Conservation (phyloP, 2,329 filamentous ascomycete species). For the Gliomastix tumulicola region DNA sequence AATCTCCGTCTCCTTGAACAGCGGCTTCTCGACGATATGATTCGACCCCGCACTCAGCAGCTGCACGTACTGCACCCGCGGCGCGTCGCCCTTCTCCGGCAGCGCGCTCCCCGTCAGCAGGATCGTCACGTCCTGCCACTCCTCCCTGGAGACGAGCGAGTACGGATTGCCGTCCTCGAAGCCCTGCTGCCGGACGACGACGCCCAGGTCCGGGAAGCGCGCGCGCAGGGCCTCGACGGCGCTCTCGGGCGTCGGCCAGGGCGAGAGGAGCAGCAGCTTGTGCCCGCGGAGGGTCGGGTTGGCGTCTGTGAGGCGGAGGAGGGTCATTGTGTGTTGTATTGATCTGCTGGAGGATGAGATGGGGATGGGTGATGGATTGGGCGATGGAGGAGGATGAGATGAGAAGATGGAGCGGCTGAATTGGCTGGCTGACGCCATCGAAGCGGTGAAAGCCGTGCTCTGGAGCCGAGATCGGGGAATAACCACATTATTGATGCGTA, state of each 20-base stretch:
- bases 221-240: conserved; percentile 27
- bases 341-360: no score
- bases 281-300: conserved; percentile 38
- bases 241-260: conserved; percentile 17
- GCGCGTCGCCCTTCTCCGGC: conserved; percentile 32
- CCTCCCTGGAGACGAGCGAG: conserved; percentile 19
- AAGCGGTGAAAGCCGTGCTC: no score
- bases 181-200: conserved; percentile 20
- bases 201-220: conserved; percentile 35
- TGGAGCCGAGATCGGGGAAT: no score
- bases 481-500: no score
- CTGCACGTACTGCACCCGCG: conserved; percentile 45
- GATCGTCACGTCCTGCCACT: conserved; percentile 43
- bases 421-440: no score
- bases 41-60: conserved; percentile 48
- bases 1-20: conserved; percentile 43
- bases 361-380: no score
- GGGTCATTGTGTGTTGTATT: no score
- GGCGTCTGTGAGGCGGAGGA: no score
- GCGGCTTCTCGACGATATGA: conserved; percentile 32
- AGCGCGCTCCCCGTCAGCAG: conserved; percentile 34
- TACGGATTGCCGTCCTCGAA: conserved; percentile 18
- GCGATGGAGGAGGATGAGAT: no score
- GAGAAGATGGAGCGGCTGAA: no score
- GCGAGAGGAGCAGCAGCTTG: conserved; percentile 35